Base-by-base conservation (phyloP, 306 rosid species). In the Quercus robur region DNA sequence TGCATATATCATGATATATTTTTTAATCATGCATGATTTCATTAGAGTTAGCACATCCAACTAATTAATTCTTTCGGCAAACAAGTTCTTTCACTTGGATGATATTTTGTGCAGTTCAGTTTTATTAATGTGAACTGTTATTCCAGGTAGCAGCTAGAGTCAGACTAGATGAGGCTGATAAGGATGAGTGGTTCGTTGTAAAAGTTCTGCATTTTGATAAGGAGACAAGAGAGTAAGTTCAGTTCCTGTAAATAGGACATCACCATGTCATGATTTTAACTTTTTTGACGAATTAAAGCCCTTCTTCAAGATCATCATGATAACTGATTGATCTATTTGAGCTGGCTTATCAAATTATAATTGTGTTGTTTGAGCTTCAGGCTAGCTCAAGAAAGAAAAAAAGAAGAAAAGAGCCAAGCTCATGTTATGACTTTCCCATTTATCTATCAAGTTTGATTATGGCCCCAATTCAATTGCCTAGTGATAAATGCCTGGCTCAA, bases 121-220 rank as follows among this genome's bases (percentile, higher is more conserved):
- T 71, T 73, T 41, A 66, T 80, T 81, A 56, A 31, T 49, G 41
- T 78, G 55, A 78, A 57, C 80, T 84, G 9, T 87, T 73, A 62
- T 80, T 63, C 66, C 83, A 96, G 99, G 99, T 96, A 64, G 98
- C 99, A 69, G 99, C 97, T 18, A 91, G 93, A 87, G 99, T 96
- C 80, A 93, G 90, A 19, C 86, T 90, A 74, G 90, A 90, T 66
- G 96, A 92, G 83, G 92, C 93, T 79, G 99, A 93, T 30, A 91
- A 91, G 88, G 97, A 93, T 4, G 99, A 96, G 86, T 96, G 98
- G 98, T 80, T 96, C 81, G 92, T 96, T 70, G 98, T 93, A 9
- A 96, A 96, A 90, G 98, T 96, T 86, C 88, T 90, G 70, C 97
- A 91, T 86, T 96, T 96, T 80, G 98, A 96, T 56, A 96, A 93